Evolutionary conservation across 257 asterid genomes (phyloP), one percentile per base, ranked within the genome.

Genomic region (Solanum appendiculatum): DNA sequence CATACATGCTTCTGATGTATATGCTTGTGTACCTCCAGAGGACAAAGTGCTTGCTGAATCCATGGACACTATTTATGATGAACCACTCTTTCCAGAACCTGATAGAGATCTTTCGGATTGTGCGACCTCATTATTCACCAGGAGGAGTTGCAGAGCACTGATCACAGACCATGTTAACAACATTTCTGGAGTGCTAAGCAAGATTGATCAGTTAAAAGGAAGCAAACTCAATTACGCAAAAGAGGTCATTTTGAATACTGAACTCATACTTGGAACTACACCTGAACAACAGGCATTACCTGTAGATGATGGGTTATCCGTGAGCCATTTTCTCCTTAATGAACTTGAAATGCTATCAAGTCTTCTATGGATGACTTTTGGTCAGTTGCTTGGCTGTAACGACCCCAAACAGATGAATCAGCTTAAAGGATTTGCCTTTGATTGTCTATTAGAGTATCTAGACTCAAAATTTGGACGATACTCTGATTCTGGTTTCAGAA

Each of bases 261-360:
- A 97, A 88, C 83, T 97, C 90, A 91, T 84, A 40, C 88, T 92
- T 87, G 94, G 89, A 60, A 91, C 83, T 54, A 90, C 92, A 66
- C 86, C 86, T 51, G 31, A 21, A 73, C 88, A 72, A 84, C 90
- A 92, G 1, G 87, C 87, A 73, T 56, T 89, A 60, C 82, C 46
- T 25, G 78, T 86, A n/a, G 91, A 91, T 6, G 84, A 82, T 86
- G 92, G 91, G 63, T 95, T 93, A 66, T 92, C 96, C 0, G 87
- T 94, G 34, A 89, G 92, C 90, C 92, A 87, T 88, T 91, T 96
- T 89, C 91, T 94, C 34, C 87, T 91, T 15, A 89, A 95, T 60
- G 98, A 95, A 88, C 86, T 97, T 86, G 98, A 97, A 36, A 92
- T 93, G 84, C 94, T 96, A 3, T 93, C 95, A 1, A 88, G 95